phyloP scores from a whole-genome alignment of 495 filamentous ascomycete genomes.

The Tuber brumale region DNA sequence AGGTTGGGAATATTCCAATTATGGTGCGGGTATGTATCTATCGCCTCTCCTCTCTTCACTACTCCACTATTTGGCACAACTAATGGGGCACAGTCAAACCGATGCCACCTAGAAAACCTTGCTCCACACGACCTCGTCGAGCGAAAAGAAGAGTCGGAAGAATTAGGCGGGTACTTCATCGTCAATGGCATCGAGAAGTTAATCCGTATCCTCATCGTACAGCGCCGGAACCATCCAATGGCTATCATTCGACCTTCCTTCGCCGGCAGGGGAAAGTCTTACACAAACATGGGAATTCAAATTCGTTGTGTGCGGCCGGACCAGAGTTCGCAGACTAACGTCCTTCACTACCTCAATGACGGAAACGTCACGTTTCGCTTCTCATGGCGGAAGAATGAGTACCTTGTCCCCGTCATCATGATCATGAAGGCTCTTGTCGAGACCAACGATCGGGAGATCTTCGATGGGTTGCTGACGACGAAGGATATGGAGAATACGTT shows the following conservation, averaged over 20 bases:
- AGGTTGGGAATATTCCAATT: slow-evolving; percentile 81
- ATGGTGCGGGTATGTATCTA: slow-evolving; percentile 68
- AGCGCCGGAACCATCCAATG: slow-evolving; percentile 86
- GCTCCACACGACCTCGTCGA: slow-evolving; percentile 73
- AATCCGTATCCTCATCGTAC: slow-evolving; percentile 83
- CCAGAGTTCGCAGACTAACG: slow-evolving; percentile 95
- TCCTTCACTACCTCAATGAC: slow-evolving; percentile 89
- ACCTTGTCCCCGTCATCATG: slow-evolving; percentile 90
- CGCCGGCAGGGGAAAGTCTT: slow-evolving; percentile 70
- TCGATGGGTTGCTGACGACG: slow-evolving; percentile 74
- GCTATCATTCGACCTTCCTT: slow-evolving; percentile 88
- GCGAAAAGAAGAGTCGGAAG: slow-evolving; percentile 71
- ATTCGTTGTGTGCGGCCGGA: slow-evolving; percentile 88
- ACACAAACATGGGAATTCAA: slow-evolving; percentile 83
- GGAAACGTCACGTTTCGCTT: slow-evolving; percentile 95
- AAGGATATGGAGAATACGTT: slow-evolving; percentile 81
- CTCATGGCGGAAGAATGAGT: slow-evolving; percentile 97
- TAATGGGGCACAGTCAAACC: slow-evolving; percentile 57
- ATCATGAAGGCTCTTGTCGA: slow-evolving; percentile 89
- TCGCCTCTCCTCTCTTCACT: not conserved
- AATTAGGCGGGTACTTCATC: slow-evolving; percentile 85
- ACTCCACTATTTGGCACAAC: not conserved
- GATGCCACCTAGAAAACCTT: slow-evolving; percentile 80
- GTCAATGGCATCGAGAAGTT: slow-evolving; percentile 96
- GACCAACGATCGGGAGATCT: slow-evolving; percentile 94